These are phyloP conservation scores for Curvularia lunata DNA, from an alignment of 2,329 filamentous ascomycete species.

Conservation along the genomic window DNA sequence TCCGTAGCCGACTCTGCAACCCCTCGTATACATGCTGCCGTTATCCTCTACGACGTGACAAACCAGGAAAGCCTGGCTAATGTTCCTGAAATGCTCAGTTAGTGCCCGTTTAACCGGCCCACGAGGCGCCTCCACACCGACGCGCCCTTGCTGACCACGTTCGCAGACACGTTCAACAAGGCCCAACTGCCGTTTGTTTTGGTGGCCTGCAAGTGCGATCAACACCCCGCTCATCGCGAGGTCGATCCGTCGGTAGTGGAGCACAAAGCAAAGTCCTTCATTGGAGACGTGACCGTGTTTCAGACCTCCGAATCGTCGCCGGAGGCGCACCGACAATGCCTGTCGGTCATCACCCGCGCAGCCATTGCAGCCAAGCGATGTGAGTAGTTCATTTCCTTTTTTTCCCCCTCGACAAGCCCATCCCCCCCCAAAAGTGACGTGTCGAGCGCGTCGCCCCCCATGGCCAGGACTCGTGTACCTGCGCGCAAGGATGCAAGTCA, in stretches of 20 bases:
- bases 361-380: conserved; percentile 72
- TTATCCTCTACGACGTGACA: conserved; percentile 88
- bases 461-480: neutral
- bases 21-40: conserved; percentile 79
- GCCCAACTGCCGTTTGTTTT: conserved; percentile 77
- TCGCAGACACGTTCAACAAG: conserved; percentile 73
- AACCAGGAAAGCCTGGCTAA: conserved; percentile 76
- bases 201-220: conserved; percentile 90
- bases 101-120: conserved; percentile 50
- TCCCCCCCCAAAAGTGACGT: neutral
- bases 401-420: conserved; percentile 2
- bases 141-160: conserved; percentile 28
- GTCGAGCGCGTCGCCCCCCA: neutral
- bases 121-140: conserved; percentile 1
- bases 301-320: conserved; percentile 73
- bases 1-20: conserved; percentile 68
- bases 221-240: conserved; percentile 71
- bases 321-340: conserved; percentile 75
- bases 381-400: conserved; percentile 55
- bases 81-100: conserved; percentile 79
- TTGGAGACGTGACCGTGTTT: conserved; percentile 71
- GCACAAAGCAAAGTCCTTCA: conserved; percentile 64
- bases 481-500: conserved; percentile 15
- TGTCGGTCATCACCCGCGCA: conserved; percentile 75
- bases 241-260: conserved; percentile 74